Evolutionary conservation across 2,329 filamentous ascomycete species (phyloP), one percentile per base, ranked within the genome.

Genomic region (Colletotrichum lupini): DNA sequence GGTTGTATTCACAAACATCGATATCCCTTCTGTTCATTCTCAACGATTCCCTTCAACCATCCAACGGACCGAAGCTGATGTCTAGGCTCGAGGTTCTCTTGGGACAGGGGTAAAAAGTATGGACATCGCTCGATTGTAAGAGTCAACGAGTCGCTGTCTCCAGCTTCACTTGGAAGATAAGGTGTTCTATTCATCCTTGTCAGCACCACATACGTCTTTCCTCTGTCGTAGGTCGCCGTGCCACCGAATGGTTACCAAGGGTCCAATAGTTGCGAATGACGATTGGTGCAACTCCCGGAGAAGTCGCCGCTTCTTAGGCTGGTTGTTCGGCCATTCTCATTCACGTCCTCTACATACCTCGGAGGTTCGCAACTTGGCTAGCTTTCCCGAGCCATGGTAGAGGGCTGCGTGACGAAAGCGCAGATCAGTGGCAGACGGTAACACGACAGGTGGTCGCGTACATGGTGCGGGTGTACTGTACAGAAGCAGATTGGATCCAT

Each of bases 361-460:
- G 26, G 26, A 63, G 11, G 28, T 9, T 22, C 16, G n/a, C 19
- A 11, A 26, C 9, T 22, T 32, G 42, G 22, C 22, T 55, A 30
- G 61, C 35, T 19, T 30, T 42, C 57, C 30, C 65, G 37, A 42
- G 24, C 69, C 30, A 59, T 24, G 58, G 55, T 26, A 46, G 59
- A 59, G 24, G 6, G 30, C 26, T 64, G 59, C 59, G 53, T 55
- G 53, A 53, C 59, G 57, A 28, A 55, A 35, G 53, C 65, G 65
- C 57, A 59, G 69, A 69, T 69, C 65, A 52, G 65, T 64, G 30
- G 59, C 65, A 69, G 58, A 55, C 32, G 37, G 49, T 28, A 32
- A 28, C 68, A 59, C 49, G 22, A 42, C 69, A n/a, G 42, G 58
- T 8, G 26, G 49, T 63, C 59, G 52, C 28, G 32, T 32, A n/a